Conservation (phyloP, 164 flowering plant genomes). For the Magnolia changhungtana region DNA sequence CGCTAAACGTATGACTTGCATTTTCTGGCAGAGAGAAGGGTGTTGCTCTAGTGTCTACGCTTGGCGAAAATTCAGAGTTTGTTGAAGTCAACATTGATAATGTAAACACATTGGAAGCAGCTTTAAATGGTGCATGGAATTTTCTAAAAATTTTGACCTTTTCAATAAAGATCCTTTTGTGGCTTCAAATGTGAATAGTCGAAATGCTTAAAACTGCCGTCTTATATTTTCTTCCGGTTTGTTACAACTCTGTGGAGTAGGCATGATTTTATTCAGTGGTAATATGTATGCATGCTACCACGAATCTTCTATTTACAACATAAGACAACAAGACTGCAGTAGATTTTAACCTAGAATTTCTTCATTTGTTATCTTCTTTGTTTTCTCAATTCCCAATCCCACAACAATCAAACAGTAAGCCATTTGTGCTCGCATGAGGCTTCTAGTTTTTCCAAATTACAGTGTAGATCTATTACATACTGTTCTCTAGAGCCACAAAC, state of each 20-base stretch:
- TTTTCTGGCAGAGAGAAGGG: conserved; percentile 67
- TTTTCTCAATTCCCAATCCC: too few species aligned
- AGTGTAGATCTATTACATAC: too few species aligned
- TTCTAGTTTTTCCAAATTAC: too few species aligned
- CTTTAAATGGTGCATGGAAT: conserved; percentile 49
- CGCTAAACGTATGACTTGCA: neutral
- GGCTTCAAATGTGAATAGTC: neutral
- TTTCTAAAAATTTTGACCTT: conserved; percentile 7
- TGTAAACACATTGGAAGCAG: conserved; percentile 44
- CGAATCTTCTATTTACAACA: neutral
- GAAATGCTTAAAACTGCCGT: neutral
- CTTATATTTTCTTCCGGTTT: neutral
- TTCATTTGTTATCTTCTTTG: too few species aligned
- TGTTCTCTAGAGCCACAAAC: too few species aligned
- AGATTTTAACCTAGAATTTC: too few species aligned
- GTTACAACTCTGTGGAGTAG: neutral
- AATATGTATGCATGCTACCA: neutral
- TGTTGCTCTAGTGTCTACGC: conserved; percentile 52
- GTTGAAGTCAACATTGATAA: conserved; percentile 60
- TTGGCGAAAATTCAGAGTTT: conserved; percentile 68
- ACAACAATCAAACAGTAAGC: too few species aligned
- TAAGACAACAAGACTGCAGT: too few species aligned
- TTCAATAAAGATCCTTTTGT: conserved; percentile 1
- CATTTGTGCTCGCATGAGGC: too few species aligned
- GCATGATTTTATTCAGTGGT: neutral